Conservation (phyloP, 148 eudicot species). For the Cornus suecica region DNA sequence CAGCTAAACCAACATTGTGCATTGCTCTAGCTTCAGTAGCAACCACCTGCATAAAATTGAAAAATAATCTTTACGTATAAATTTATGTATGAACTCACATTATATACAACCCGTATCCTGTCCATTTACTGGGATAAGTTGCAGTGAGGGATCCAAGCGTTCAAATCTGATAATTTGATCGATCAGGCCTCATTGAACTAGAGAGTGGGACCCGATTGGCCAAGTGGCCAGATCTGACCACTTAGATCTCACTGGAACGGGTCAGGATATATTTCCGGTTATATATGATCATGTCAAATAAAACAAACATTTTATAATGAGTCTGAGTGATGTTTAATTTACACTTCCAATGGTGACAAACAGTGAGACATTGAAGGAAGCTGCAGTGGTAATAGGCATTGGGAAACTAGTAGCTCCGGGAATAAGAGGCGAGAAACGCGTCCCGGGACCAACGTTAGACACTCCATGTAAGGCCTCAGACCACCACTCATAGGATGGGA, state of each 20-base stretch:
- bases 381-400: constrained; percentile 57
- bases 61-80: not conserved
- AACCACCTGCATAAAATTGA: constrained; percentile 45
- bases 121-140: too few relatives aligned
- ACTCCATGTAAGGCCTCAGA: constrained; percentile 42
- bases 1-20: constrained; percentile 63
- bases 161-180: too few relatives aligned
- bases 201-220: too few relatives aligned
- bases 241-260: too few relatives aligned
- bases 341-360: constrained; percentile 37
- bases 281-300: not conserved
- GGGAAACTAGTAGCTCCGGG: constrained; percentile 64
- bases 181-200: too few relatives aligned
- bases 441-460: constrained; percentile 21
- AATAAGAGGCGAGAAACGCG: constrained; percentile 6
- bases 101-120: too few relatives aligned
- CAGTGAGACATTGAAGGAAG: constrained; percentile 47
- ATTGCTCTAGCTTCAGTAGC: constrained; percentile 75
- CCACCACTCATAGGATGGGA: constrained; percentile 36
- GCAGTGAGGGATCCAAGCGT: too few relatives aligned
- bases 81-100: too few relatives aligned
- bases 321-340: not conserved
- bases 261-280: too few relatives aligned
- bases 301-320: not conserved
- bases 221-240: too few relatives aligned